Base-by-base conservation (phyloP, 106 monocot species). In the Agapanthus africanus region DNA sequence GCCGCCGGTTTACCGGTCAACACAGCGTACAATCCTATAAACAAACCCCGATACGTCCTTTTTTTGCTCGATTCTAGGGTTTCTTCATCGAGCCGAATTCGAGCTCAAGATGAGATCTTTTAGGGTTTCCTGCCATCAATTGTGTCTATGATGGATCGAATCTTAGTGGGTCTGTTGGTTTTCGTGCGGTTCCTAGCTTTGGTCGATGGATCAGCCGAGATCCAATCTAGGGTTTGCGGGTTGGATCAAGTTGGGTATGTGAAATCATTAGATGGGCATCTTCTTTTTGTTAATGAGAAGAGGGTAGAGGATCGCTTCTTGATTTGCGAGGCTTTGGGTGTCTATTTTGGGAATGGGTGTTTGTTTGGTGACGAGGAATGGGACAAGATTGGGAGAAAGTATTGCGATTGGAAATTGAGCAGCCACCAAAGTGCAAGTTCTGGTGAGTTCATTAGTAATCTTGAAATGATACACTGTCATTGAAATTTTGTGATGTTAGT, bases 221-320 rank as follows among this genome's bases (percentile, higher is more conserved):
- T 25, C 8, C 19, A 14, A 42, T 59, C 23, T 47, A 47, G 75
- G 67, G 68, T 19, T 67, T 68, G 75, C 16, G 59, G 75, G 11
- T 32, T 34, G 7, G 68, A 75, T 68, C 67, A 68, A 35, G 32
- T 75, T 46, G 75, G 56, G 40, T 66, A 28, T 66, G 66, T 74
- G 49, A 67, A 50, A 67, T 30, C 39, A 39, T 40, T 54, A 37
- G 66, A 74, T 66, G 66, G 65, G 31, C 56, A 41, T n/a, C 15
- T 19, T 21, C 14, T 67, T 15, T 67, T 74, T 54, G 57, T 67
- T 11, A 67, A 67, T 40, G 66, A 38, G 56, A 13, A 37, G 46
- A 30, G 25, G 42, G 59, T 75, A 6, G 75, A 68, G 41, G 75
- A 75, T 30, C 40, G 18, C 44, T 40, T 18, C 39, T 61, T 61